Evolutionary conservation across 176 grass and related monocot species (phyloP).

Genomic region (Oryza longistaminata): DNA sequence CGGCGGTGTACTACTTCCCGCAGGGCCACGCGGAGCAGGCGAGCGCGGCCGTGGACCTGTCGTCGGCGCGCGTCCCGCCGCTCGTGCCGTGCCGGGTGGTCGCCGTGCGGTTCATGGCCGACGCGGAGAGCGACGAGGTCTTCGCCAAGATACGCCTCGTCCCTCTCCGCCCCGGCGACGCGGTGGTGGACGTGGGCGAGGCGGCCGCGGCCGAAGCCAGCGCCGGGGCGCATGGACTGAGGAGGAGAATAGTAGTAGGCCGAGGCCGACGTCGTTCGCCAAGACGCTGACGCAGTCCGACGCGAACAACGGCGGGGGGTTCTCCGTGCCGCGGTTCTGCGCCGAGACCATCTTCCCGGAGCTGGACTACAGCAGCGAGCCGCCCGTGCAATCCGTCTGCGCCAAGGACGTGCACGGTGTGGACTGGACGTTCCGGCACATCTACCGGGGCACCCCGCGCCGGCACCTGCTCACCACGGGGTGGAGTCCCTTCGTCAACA

Average conservation of each 20-base stretch:
- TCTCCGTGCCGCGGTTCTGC: constrained; percentile 90
- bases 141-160: constrained; percentile 68
- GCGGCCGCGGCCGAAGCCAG: constrained; percentile 1
- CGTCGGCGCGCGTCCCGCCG: constrained; percentile 41
- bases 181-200: constrained; percentile 39
- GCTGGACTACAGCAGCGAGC: constrained; percentile 65
- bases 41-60: constrained; percentile 40
- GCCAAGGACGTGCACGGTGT: constrained; percentile 77
- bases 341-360: constrained; percentile 83
- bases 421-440: constrained; percentile 89
- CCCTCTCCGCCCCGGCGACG: constrained; percentile 44
- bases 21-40: constrained; percentile 99
- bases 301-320: constrained; percentile 86
- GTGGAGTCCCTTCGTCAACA: constrained; percentile 86
- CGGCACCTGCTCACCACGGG: constrained; percentile 89
- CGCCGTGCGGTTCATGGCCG: constrained; percentile 73
- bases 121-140: constrained; percentile 68
- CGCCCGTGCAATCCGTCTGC: constrained; percentile 67
- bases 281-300: constrained; percentile 96
- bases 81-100: constrained; percentile 59
- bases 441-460: constrained; percentile 92
- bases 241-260: neutral
- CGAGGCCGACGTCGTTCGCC: constrained; percentile 62
- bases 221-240: too few species aligned
- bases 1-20: constrained; percentile 90